Evolutionary conservation across 768 basidiomycete species (phyloP).

Genomic region (Leccinum disarticulatum): DNA sequence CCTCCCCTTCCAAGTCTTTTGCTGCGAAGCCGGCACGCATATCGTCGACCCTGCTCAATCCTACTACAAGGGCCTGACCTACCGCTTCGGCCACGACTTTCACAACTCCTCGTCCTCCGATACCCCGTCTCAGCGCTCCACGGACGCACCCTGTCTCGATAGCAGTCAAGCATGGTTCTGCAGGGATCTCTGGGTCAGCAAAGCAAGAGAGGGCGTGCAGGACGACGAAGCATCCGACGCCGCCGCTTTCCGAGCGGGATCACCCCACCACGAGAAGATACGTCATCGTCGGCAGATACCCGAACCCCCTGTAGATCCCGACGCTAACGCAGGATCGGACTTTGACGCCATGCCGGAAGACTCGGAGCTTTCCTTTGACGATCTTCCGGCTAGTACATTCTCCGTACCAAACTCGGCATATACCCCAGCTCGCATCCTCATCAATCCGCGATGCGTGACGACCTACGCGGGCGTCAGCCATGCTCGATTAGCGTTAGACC

Average conservation of each 20-base stretch:
- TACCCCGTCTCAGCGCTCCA: conserved; percentile 52
- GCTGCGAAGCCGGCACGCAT: conserved; percentile 97
- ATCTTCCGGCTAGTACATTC: conserved; percentile 38
- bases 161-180: conserved; percentile 99
- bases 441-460: conserved; percentile 96
- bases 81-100: conserved; percentile 79
- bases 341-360: conserved; percentile 83
- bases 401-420: conserved; percentile 88
- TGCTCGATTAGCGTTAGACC: conserved; percentile 89
- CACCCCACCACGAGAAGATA: conserved; percentile 24
- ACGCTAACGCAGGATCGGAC: conserved; percentile 84
- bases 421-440: conserved; percentile 84
- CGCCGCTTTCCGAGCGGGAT: conserved; percentile 14
- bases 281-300: conserved; percentile 31
- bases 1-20: conserved; percentile 97
- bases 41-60: conserved; percentile 94
- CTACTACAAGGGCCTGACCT: conserved; percentile 87
- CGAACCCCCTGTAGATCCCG: conserved; percentile 48
- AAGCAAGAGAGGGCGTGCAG: conserved; percentile 73
- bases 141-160: conserved; percentile 89
- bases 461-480: conserved; percentile 98
- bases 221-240: conserved; percentile 42
- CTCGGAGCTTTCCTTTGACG: conserved; percentile 42
- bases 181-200: conserved; percentile 91
- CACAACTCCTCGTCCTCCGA: conserved; percentile 77